Conservation (phyloP, 495 filamentous ascomycete species). For the Lophiostoma macrostomum region DNA sequence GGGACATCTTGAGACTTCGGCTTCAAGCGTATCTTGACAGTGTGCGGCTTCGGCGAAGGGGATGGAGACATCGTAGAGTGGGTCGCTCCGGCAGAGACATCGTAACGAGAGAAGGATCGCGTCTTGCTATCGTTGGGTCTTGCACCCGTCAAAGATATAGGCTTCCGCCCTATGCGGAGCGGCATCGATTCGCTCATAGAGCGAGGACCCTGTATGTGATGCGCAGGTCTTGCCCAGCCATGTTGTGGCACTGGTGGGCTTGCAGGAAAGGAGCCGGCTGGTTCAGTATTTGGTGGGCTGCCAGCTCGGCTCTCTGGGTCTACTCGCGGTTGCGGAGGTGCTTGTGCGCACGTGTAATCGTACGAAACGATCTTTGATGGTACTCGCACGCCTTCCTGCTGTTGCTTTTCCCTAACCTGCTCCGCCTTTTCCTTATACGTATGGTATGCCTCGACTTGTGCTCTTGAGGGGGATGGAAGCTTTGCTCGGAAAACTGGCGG, state of each 20-base stretch:
- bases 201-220: neutral
- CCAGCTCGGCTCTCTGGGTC: constrained; percentile 8
- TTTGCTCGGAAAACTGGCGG: neutral
- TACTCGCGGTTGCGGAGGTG: constrained; percentile 2
- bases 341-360: constrained; percentile 14
- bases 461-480: constrained; percentile 12
- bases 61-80: constrained; percentile 1
- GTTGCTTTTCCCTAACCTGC: constrained; percentile 6
- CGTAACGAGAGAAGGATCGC: neutral
- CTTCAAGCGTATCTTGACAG: constrained; percentile 11
- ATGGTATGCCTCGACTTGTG: constrained; percentile 27
- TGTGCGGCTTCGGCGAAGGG: neutral
- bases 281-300: constrained; percentile 1
- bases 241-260: constrained; percentile 14
- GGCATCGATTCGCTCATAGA: constrained; percentile 3
- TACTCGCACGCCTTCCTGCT: constrained; percentile 11
- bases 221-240: neutral
- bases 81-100: constrained; percentile 5
- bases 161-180: constrained; percentile 12
- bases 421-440: constrained; percentile 23
- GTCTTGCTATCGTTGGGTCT: neutral
- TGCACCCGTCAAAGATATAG: constrained; percentile 1
- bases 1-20: neutral
- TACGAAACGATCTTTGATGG: constrained; percentile 18
- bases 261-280: constrained; percentile 15